Conservation (phyloP, 2,329 filamentous ascomycete genomes). For the Didymosphaeria variabile region DNA sequence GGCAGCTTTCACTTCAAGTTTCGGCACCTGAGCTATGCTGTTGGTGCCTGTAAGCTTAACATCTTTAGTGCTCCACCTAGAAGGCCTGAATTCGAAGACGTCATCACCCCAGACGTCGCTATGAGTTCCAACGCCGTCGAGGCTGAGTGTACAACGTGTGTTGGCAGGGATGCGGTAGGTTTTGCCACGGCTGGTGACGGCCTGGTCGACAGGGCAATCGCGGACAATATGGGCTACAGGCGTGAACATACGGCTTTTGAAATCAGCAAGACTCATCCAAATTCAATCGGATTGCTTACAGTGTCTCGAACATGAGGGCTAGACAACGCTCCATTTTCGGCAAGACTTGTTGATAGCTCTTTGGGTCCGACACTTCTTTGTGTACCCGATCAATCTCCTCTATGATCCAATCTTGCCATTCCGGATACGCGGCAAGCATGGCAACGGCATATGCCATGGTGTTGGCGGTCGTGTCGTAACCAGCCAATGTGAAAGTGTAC, state of each 20-base stretch:
- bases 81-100: slow-evolving; percentile 37
- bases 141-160: slow-evolving; percentile 19
- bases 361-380: slow-evolving; percentile 5
- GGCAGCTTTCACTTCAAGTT: slow-evolving; percentile 1
- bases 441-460: slow-evolving; percentile 58
- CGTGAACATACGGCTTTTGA: slow-evolving; percentile 21
- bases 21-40: slow-evolving; percentile 11
- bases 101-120: slow-evolving; percentile 11
- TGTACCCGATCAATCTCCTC: slow-evolving; percentile 56
- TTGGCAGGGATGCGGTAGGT: slow-evolving; percentile 16
- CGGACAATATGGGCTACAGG: slow-evolving; percentile 21
- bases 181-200: slow-evolving; percentile 2
- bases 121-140: slow-evolving; percentile 6
- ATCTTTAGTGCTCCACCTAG: slow-evolving; percentile 26
- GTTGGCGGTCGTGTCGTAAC: slow-evolving; percentile 50
- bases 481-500: slow-evolving; percentile 32
- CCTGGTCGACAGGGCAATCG: background rate
- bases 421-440: slow-evolving; percentile 56
- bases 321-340: slow-evolving; percentile 55
- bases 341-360: slow-evolving; percentile 44
- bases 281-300: background rate
- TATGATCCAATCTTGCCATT: slow-evolving; percentile 62
- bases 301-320: slow-evolving; percentile 51
- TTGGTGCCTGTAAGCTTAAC: background rate
- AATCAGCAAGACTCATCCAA: background rate